Percentiles rank a stretch among this genome's conserved stretches.
Conservation (phyloP, 2,329 filamentous ascomycete genomes). For the Fusarium beomiforme region DNA sequence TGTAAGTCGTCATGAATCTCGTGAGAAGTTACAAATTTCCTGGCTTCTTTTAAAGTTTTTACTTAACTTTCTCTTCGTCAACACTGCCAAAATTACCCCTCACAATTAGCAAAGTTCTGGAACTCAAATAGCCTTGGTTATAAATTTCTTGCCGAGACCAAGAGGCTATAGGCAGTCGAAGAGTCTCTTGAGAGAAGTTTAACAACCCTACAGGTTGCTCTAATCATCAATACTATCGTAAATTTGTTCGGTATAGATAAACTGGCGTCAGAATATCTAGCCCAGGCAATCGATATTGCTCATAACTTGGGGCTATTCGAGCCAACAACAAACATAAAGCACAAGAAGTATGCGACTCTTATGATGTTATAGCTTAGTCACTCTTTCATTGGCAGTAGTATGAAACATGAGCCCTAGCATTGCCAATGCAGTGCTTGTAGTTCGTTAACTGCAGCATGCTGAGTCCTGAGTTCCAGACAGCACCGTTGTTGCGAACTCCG, state of each 20-base stretch:
- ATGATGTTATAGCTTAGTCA: constrained; percentile 11
- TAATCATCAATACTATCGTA: not conserved
- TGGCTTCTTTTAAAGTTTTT: not conserved
- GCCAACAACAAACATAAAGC: not conserved
- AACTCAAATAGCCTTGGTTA: not conserved
- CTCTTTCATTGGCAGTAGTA: constrained; percentile 14
- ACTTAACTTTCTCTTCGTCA: not conserved
- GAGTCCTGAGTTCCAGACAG: not conserved
- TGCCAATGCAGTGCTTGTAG: not conserved
- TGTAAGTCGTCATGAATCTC: not conserved
- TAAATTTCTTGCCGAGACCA: not conserved
- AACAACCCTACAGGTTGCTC: not conserved
- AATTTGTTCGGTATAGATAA: too few species aligned
- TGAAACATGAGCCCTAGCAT: not conserved
- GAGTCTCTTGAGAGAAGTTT: not conserved
- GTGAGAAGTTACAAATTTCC: not conserved
- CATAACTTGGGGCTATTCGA: constrained; percentile 4
- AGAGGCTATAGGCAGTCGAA: not conserved
- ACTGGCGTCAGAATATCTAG: not conserved
- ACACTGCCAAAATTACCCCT: not conserved
- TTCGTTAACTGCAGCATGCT: not conserved
- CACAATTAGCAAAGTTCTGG: not conserved
- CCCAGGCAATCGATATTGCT: not conserved
- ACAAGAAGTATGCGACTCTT: not conserved
- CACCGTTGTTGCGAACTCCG: not conserved